Percentiles rank a stretch among this genome's conserved stretches.
Evolutionary conservation across 2,329 filamentous ascomycete species (phyloP).

Genomic region (Zymoseptoria crescenta): DNA sequence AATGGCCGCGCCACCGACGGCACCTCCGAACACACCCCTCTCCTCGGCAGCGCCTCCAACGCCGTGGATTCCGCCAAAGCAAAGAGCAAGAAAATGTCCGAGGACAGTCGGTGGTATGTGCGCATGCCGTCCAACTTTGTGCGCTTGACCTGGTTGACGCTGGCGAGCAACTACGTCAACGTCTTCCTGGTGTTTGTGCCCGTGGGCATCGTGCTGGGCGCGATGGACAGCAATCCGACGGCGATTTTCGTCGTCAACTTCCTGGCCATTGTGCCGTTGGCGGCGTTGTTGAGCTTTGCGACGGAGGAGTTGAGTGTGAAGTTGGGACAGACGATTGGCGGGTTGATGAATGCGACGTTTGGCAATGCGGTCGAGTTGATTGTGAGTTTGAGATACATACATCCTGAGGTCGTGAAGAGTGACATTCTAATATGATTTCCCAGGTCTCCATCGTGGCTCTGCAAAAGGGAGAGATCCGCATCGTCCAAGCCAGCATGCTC

Average conservation of each 20-base stretch:
- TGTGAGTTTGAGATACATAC: slow-evolving; percentile 37
- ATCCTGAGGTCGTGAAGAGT: no score
- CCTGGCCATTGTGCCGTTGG: slow-evolving; percentile 69
- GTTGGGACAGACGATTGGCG: slow-evolving; percentile 66
- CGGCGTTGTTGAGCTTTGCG: slow-evolving; percentile 65
- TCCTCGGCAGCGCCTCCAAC: slow-evolving; percentile 16
- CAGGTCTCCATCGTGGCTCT: slow-evolving; percentile 84
- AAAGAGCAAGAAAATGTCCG: slow-evolving; percentile 8
- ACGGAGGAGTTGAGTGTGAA: slow-evolving; percentile 69
- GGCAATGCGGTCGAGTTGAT: slow-evolving; percentile 75
- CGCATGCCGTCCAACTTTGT: slow-evolving; percentile 15
- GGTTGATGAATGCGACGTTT: slow-evolving; percentile 68
- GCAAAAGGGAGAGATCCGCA: slow-evolving; percentile 75
- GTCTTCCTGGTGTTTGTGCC: slow-evolving; percentile 67
- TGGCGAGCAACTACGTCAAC: slow-evolving; percentile 54
- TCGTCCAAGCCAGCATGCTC: slow-evolving; percentile 97
- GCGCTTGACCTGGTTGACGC: slow-evolving; percentile 32
- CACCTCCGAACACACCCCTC: slow-evolving; percentile 24
- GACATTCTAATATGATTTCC: no score
- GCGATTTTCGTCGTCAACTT: slow-evolving; percentile 71
- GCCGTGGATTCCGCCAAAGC: slow-evolving; percentile 10
- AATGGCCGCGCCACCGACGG: slow-evolving; percentile 13
- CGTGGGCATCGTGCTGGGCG: slow-evolving; percentile 61
- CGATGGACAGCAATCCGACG: slow-evolving; percentile 54
- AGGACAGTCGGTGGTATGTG: slow-evolving; percentile 17